Conservation (phyloP, 371 early-diverging fungal species). For the Rhizomucor miehei region DNA sequence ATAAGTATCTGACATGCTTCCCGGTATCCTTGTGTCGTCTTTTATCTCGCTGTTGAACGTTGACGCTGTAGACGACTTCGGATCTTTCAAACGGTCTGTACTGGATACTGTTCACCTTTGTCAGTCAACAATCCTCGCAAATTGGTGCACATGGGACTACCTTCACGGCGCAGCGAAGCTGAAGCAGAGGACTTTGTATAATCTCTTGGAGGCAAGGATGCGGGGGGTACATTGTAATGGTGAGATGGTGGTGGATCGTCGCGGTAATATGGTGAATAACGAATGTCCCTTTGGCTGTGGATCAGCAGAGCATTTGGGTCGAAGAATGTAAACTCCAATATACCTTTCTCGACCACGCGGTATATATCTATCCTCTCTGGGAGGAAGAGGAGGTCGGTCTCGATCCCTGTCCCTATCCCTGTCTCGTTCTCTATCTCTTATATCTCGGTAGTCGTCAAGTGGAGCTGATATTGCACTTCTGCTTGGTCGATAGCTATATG, state of each 20-base stretch:
- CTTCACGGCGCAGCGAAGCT: slow-evolving; percentile 31
- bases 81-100: slow-evolving; percentile 17
- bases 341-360: slow-evolving; percentile 37
- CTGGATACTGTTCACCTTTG: background rate
- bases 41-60: slow-evolving; percentile 25
- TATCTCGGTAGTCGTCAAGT: slow-evolving; percentile 45
- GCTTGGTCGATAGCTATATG: slow-evolving; percentile 30
- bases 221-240: slow-evolving; percentile 28
- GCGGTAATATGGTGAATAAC: slow-evolving; percentile 48
- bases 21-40: slow-evolving; percentile 25
- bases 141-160: slow-evolving; percentile 9
- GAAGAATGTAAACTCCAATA: background rate
- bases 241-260: slow-evolving; percentile 38
- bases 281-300: slow-evolving; percentile 22
- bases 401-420: slow-evolving; percentile 45
- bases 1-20: slow-evolving; percentile 15
- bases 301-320: background rate
- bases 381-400: slow-evolving; percentile 27
- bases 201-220: slow-evolving; percentile 24
- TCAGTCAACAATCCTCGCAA: no score
- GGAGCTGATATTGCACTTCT: slow-evolving; percentile 38
- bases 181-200: slow-evolving; percentile 27
- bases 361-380: slow-evolving; percentile 44
- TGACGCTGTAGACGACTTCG: slow-evolving; percentile 10
- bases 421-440: slow-evolving; percentile 52